Evolutionary conservation across 2,329 filamentous ascomycete species (phyloP), one percentile per base, ranked within the genome.

Genomic region (Trichophaea hybrida): DNA sequence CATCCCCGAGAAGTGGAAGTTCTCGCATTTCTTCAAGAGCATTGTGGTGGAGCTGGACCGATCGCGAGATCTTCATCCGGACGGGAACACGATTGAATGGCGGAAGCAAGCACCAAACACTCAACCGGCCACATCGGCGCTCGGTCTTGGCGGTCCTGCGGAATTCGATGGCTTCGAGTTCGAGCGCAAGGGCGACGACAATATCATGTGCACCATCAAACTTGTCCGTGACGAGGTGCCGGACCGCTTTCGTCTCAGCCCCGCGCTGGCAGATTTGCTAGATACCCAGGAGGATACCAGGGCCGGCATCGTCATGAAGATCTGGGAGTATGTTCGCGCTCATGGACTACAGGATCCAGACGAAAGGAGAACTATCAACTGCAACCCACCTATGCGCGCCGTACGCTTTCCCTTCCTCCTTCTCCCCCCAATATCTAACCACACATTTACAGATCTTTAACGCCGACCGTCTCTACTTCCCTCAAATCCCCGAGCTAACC

Each of bases 131-230:
- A 78, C 83, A 5, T 76, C 82, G 35, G 81, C 82, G 35, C 53
- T 49, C 12, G 48, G 55, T n/a, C 6, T 55, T 5, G 57, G 64
- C 7, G 63, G 60, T 2, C 59, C 66, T 32, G 80, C 82, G 49
- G 88, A 94, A 69, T 95, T 97, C 69, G 93, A 96, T 73, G 85
- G 86, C 70, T 76, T 98, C 49, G 85, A 89, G 48, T 97, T 98
- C 71, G 88, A 94, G 75, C 82, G 93, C 57, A 88, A 85, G 68
- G 85, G 88, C 37, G 93, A 98, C 70, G 89, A 96, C 71, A 96
- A 94, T 68, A 78, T 86, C 67, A 95, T 96, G 70, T 83, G 95
- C 66, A 90, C 83, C 8, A 85, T 98, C 74, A 94, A 90, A 69
- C 78, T 98, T 37, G 80, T 81, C 64, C 80, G 88, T 12, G 86